phyloP scores from a whole-genome alignment of 1,284 basidiomycete species.

The Ustilago esculenta region DNA sequence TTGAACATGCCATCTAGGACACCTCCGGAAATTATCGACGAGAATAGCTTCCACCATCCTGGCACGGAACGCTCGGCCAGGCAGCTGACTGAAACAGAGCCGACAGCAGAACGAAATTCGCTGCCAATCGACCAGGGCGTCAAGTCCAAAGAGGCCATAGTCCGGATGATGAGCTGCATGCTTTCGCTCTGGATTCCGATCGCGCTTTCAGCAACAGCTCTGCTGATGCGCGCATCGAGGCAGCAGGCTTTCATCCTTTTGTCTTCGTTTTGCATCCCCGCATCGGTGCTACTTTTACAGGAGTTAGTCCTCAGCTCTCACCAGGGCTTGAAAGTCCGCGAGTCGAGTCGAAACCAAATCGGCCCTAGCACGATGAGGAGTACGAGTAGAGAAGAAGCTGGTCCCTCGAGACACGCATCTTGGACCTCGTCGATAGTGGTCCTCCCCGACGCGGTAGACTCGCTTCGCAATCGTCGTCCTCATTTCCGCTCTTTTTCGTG shows the following conservation, averaged over 20 bases:
- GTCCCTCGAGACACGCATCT: slow-evolving; percentile 3
- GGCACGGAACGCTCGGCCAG: neutral
- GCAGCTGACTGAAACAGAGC: neutral
- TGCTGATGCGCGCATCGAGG: neutral
- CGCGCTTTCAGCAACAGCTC: neutral
- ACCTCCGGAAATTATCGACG: neutral
- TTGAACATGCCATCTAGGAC: neutral
- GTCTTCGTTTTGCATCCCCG: slow-evolving; percentile 12
- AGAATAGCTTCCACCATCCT: neutral
- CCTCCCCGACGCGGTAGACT: neutral
- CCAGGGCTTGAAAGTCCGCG: neutral
- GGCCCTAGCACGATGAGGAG: too few relatives aligned
- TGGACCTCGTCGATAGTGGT: slow-evolving; percentile 8
- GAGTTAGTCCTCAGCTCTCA: slow-evolving; percentile 1
- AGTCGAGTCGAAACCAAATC: neutral
- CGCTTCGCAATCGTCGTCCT: slow-evolving; percentile 9
- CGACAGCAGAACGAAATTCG: too few relatives aligned
- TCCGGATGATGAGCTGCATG: neutral
- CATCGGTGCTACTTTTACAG: slow-evolving; percentile 1
- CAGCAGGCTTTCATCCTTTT: slow-evolving; percentile 5
- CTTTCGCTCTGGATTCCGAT: slow-evolving; percentile 11
- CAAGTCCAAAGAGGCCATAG: too few relatives aligned
- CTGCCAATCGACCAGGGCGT: too few relatives aligned
- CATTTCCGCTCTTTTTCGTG: slow-evolving; percentile 19
- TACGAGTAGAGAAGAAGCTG: too few relatives aligned